phyloP scores from a whole-genome alignment of 805 yeast genomes.

The Wilhelminamyces savonicus region DNA sequence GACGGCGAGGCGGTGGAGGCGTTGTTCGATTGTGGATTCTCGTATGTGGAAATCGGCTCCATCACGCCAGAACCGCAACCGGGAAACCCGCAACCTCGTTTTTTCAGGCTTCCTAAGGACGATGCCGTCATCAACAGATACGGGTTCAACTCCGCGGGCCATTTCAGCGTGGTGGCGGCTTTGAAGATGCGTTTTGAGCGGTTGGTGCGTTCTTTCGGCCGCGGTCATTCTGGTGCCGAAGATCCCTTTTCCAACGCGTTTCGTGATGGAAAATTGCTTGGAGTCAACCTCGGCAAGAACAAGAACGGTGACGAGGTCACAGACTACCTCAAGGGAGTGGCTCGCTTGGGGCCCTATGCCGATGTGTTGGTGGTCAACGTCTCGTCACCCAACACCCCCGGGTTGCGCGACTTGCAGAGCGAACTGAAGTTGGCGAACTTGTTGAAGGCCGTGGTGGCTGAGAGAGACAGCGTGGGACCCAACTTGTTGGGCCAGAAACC shows the following conservation, averaged over 20 bases:
- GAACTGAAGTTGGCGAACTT: constrained; percentile 67
- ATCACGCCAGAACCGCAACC: constrained; percentile 91
- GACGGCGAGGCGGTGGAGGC: constrained; percentile 88
- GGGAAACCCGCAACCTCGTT: constrained; percentile 91
- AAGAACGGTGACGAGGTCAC: constrained; percentile 84
- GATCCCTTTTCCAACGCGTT: constrained; percentile 41
- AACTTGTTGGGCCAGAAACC: constrained; percentile 48
- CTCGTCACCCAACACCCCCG: constrained; percentile 95
- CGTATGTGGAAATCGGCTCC: constrained; percentile 89
- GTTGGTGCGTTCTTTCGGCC: constrained; percentile 16
- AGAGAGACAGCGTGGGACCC: constrained; percentile 48
- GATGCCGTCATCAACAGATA: constrained; percentile 91
- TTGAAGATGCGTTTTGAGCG: constrained; percentile 57
- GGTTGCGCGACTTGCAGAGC: constrained; percentile 78
- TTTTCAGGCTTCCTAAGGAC: constrained; percentile 79
- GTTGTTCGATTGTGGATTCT: constrained; percentile 70
- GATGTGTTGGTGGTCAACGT: constrained; percentile 89
- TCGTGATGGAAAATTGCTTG: constrained; percentile 60
- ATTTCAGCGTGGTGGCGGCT: constrained; percentile 62
- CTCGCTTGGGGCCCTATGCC: constrained; percentile 73
- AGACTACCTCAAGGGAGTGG: constrained; percentile 83
- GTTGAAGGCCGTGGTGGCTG: constrained; percentile 58
- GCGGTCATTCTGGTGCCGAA: constrained; percentile 9
- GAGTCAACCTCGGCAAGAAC: constrained; percentile 86
- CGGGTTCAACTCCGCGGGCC: constrained; percentile 93